Base-by-base conservation (phyloP, 2,329 filamentous ascomycete genomes). In the Aureobasidium namibiae region DNA sequence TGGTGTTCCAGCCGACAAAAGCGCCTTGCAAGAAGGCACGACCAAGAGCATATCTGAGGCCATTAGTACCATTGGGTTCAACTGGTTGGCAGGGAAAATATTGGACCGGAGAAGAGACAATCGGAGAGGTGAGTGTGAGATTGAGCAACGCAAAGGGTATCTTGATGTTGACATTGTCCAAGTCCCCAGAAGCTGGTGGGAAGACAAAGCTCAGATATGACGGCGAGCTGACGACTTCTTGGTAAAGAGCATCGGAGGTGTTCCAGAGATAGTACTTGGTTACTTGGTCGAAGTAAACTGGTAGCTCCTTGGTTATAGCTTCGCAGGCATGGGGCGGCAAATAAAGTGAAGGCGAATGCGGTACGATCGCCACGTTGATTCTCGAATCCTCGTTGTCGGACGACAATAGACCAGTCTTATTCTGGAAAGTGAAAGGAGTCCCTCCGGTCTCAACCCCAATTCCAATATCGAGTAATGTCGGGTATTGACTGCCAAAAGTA, bases 11-110 rank as follows among this genome's bases (percentile, higher is more conserved):
- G 4, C 72, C 75, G 0, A 78, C 59, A 45, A 79, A 79, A 2
- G 76, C 75, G 24, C 77, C 76, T 62, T 80, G 77, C 1, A 79
- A 66, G 60, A 78, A 79, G 1, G 75, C 74, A 18, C 75, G 71
- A 0, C 78, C 77, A 1, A 79, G 70, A 1, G 66, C 67, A 60
- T 73, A 73, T 6, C 41, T 23, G 9, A 23, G 8, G 0, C 61
- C 53, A 2, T 67, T 67, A 0, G 69, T 65, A 4, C 5, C 11
- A 18, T 10, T 23, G 18, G 46, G 46, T 34, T 7, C 16, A 21
- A 3, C n/a, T 4, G 67, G 63, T 9, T 61, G 62, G 60, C 76
- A 79, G 1, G 76, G 77, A 59, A 80, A 78, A 63, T 78, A 78
- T 36, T 68, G 72, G 14, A 64, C 66, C 4, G 72, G 66, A 2